A percentile compares a stretch with the other conserved stretches of the same genome.
Conservation (phyloP, 768 basidiomycete genomes). For the Suillus variegatus region DNA sequence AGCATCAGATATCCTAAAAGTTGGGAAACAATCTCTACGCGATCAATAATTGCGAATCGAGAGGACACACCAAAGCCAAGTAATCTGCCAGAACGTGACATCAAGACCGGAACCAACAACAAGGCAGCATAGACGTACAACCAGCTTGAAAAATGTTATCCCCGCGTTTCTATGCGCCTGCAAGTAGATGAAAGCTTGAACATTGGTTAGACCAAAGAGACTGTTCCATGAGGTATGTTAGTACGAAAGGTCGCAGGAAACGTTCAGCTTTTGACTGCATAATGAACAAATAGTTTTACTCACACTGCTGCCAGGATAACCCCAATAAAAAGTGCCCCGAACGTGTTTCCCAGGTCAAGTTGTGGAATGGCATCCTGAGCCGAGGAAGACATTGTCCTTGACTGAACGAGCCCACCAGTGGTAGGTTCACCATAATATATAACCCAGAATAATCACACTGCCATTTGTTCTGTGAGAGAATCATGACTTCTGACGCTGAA, state of each 20-base stretch:
- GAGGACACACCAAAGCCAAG: not conserved
- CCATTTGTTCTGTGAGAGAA: not conserved
- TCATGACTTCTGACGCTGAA: not conserved
- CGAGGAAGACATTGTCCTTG: not conserved
- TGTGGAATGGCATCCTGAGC: not conserved
- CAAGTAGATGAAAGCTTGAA: not conserved
- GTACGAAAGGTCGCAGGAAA: not conserved
- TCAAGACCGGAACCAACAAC: no score
- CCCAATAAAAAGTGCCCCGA: slow-evolving; percentile 3
- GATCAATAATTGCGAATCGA: not conserved
- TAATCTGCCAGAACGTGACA: no score
- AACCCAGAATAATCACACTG: not conserved
- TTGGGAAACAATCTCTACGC: no score
- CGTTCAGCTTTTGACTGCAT: not conserved
- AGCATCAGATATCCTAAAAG: not conserved
- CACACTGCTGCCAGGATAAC: not conserved
- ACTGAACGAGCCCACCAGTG: not conserved
- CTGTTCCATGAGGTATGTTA: not conserved
- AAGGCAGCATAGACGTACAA: not conserved
- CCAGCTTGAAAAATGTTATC: not conserved
- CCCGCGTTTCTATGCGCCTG: not conserved
- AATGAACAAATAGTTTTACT: not conserved
- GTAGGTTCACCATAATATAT: not conserved
- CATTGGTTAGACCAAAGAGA: not conserved
- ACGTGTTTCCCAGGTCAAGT: not conserved